Base-by-base conservation (phyloP, 441 rosid species). In the Capsella rubella region DNA sequence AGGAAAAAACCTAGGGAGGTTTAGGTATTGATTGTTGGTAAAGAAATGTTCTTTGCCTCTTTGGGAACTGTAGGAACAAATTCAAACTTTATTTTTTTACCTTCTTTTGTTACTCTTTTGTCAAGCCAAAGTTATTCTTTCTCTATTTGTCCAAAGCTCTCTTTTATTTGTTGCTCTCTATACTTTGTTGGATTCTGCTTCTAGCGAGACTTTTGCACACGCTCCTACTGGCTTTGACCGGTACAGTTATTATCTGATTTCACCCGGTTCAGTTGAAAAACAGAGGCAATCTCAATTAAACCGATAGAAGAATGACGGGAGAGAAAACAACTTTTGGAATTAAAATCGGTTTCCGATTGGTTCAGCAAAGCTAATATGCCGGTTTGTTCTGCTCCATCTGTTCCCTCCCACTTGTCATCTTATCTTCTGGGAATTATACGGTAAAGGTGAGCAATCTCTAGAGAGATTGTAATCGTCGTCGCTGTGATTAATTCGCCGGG, bases 91-190 rank as follows among this genome's bases (percentile, higher is more conserved):
- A 61, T 12, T 21, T 31, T 63, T 62, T 63, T 47, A 55, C 59
- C 43, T 74, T 75, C 71, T 27, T 80, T 77, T 65, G 32, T 82
- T 78, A 68, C 83, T 79, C 86, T 75, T 84, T 81, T 81, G 84
- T 59, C 71, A 70, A 52, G 64, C 53, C 75, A 77, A 76, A 69
- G 77, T 58, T 71, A 90, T 89, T 86, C 97, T 83, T 82, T 79
- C 79, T 82, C 82, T 67, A 67, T 55, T 71, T 29, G 16, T 6
- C 8, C 2, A 55, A 51, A 58, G 76, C 55, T 61, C 73, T 68
- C 34, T 69, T 51, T 61, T 69, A 32, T 61, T 8, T 37, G 10
- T 55, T 8, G 45, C 35, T 69, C 75, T 70, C 2, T 37, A 57
- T 10, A 69, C 75, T 43, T 31, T 49, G 25, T 21, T 10, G 51